Percentiles rank a stretch among this genome's conserved stretches.
phyloP scores from a whole-genome alignment of 2,329 filamentous ascomycete species.

The Penicillium nordicum region DNA sequence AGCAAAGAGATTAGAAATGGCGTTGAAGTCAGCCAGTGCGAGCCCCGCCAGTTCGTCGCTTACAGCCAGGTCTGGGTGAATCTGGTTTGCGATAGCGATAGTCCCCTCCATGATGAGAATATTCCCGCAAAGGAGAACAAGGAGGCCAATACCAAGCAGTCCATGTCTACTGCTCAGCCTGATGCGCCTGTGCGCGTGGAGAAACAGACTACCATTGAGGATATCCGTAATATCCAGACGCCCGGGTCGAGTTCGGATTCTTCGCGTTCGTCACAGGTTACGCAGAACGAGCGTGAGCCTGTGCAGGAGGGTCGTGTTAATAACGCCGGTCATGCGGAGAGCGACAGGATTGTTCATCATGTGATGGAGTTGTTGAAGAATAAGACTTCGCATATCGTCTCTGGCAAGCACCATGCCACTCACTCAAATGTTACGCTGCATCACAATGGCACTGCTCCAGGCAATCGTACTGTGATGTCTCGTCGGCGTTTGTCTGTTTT shows the following conservation, averaged over 20 bases:
- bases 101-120: conserved; percentile 2
- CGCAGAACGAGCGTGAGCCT: conserved; percentile 13
- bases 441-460: conserved; percentile 14
- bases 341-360: conserved; percentile 14
- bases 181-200: conserved; percentile 7
- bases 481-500: conserved; percentile 22
- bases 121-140: neutral
- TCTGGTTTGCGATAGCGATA: conserved; percentile 26
- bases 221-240: conserved; percentile 14
- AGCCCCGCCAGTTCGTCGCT: conserved; percentile 20
- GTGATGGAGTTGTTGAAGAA: conserved; percentile 19
- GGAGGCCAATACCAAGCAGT: neutral
- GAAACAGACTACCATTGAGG: conserved; percentile 7
- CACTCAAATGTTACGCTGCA: conserved; percentile 8
- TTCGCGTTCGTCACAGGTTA: conserved; percentile 12
- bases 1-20: conserved; percentile 19
- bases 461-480: conserved; percentile 15
- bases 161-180: neutral
- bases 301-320: conserved; percentile 19
- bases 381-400: conserved; percentile 13
- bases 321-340: conserved; percentile 19
- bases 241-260: conserved; percentile 22
- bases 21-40: conserved; percentile 27
- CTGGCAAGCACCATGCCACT: conserved; percentile 16
- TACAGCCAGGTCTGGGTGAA: conserved; percentile 32